phyloP scores from a whole-genome alignment of 768 basidiomycete species.

The Podaxis sp. region DNA sequence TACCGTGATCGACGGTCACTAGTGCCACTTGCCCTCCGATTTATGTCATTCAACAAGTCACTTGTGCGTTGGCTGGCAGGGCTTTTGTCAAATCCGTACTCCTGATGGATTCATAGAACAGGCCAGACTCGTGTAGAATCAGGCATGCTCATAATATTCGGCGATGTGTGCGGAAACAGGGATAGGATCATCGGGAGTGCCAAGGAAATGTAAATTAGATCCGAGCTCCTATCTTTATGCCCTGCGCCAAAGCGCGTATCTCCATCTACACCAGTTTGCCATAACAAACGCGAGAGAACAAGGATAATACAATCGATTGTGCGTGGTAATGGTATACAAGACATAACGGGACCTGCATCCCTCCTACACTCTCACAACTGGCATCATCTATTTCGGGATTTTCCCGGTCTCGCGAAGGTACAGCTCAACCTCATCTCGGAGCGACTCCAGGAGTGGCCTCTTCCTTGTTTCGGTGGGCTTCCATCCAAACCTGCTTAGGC shows the following conservation, averaged over 20 bases:
- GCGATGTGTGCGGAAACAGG: too few species aligned
- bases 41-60: background rate
- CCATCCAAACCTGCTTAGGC: slow-evolving; percentile 41
- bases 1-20: slow-evolving; percentile 9
- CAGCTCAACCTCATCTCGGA: slow-evolving; percentile 24
- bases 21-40: slow-evolving; percentile 8
- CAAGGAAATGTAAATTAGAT: too few species aligned
- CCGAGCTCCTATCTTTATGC: too few species aligned
- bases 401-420: slow-evolving; percentile 18
- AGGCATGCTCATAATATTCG: too few species aligned
- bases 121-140: too few species aligned
- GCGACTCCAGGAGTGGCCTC: slow-evolving; percentile 21
- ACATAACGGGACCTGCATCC: background rate
- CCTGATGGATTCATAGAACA: too few species aligned
- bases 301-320: too few species aligned
- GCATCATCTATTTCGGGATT: background rate
- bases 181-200: too few species aligned
- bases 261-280: too few species aligned
- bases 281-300: too few species aligned
- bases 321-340: background rate
- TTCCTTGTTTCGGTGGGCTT: slow-evolving; percentile 27
- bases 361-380: background rate
- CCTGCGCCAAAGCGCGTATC: too few species aligned
- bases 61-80: background rate
- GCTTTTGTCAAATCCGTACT: background rate